A percentile compares a stretch with the other conserved stretches of the same genome.
Evolutionary conservation across 345 rosid species (phyloP).

Genomic region (Syzygium aqueum): DNA sequence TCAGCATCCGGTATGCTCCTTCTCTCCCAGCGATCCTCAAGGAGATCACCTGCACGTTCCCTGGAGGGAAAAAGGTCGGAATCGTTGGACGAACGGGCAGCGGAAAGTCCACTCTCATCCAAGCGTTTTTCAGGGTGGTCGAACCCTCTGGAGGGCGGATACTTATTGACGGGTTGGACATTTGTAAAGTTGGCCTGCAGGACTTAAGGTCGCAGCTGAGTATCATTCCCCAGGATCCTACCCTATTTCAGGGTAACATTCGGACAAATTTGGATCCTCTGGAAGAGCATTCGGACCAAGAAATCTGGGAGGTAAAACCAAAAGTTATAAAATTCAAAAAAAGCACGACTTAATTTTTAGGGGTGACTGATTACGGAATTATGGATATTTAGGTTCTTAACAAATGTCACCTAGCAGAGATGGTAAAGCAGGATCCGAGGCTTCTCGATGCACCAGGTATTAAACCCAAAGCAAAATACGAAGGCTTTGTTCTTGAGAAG

Average conservation of each 20-base stretch:
- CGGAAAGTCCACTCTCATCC: slow-evolving; percentile 84
- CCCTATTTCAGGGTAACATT: slow-evolving; percentile 75
- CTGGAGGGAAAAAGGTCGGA: slow-evolving; percentile 62
- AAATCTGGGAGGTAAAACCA: slow-evolving; percentile 60
- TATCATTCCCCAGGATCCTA: slow-evolving; percentile 87
- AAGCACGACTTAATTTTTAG: not conserved
- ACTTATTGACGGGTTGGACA: slow-evolving; percentile 67
- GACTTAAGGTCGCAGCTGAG: slow-evolving; percentile 75
- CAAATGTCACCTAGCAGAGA: slow-evolving; percentile 48
- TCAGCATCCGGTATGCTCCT: slow-evolving; percentile 44
- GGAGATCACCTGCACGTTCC: slow-evolving; percentile 58
- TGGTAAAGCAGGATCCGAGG: slow-evolving; percentile 40
- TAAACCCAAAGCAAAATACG: not conserved
- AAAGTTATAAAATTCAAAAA: not conserved
- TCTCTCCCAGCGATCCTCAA: slow-evolving; percentile 51
- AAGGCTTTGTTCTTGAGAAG: not conserved
- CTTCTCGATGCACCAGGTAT: slow-evolving; percentile 53
- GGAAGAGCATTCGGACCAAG: slow-evolving; percentile 58
- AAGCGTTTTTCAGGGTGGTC: slow-evolving; percentile 73
- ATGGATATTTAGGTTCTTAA: slow-evolving; percentile 28
- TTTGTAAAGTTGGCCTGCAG: slow-evolving; percentile 60
- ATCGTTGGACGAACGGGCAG: slow-evolving; percentile 93
- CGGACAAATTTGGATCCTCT: slow-evolving; percentile 81
- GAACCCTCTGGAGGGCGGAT: slow-evolving; percentile 74
- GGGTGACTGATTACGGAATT: not conserved